Evolutionary conservation across 2,329 filamentous ascomycete genomes (phyloP).

Genomic region (Trichothecium sympodiale): DNA sequence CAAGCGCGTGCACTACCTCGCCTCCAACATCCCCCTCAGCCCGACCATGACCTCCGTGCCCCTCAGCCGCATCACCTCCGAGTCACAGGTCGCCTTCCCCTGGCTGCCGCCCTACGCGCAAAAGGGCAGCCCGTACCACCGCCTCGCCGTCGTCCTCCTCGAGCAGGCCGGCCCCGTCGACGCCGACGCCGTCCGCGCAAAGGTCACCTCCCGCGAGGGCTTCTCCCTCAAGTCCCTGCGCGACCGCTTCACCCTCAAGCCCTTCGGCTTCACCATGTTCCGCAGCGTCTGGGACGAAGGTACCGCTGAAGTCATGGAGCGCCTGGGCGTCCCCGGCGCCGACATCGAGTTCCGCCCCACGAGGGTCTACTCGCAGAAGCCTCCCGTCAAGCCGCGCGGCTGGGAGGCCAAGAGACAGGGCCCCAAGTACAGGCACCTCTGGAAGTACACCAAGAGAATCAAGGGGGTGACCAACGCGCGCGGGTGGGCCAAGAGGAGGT

Average conservation of each 20-base stretch:
- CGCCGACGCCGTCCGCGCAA: slow-evolving; percentile 41
- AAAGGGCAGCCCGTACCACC: slow-evolving; percentile 86
- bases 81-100: slow-evolving; percentile 58
- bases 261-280: slow-evolving; percentile 82
- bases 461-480: slow-evolving; percentile 29
- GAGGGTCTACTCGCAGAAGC: slow-evolving; percentile 59
- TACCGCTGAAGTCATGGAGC: slow-evolving; percentile 78
- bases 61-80: slow-evolving; percentile 48
- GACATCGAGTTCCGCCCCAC: slow-evolving; percentile 78
- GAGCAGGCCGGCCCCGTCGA: slow-evolving; percentile 63
- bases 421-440: slow-evolving; percentile 52
- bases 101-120: slow-evolving; percentile 83
- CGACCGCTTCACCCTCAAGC: slow-evolving; percentile 54
- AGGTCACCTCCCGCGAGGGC: slow-evolving; percentile 43
- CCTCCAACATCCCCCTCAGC: slow-evolving; percentile 47
- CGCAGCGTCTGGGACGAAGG: slow-evolving; percentile 80
- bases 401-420: slow-evolving; percentile 57
- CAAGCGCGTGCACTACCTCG: slow-evolving; percentile 79
- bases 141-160: slow-evolving; percentile 71
- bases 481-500: slow-evolving; percentile 30
- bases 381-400: slow-evolving; percentile 47
- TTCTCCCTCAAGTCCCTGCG: slow-evolving; percentile 70
- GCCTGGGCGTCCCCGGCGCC: slow-evolving; percentile 61
- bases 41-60: slow-evolving; percentile 49
- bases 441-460: slow-evolving; percentile 55